Base-by-base conservation (phyloP, 345 rosid genomes). In the Raphanus raphanistrum region DNA sequence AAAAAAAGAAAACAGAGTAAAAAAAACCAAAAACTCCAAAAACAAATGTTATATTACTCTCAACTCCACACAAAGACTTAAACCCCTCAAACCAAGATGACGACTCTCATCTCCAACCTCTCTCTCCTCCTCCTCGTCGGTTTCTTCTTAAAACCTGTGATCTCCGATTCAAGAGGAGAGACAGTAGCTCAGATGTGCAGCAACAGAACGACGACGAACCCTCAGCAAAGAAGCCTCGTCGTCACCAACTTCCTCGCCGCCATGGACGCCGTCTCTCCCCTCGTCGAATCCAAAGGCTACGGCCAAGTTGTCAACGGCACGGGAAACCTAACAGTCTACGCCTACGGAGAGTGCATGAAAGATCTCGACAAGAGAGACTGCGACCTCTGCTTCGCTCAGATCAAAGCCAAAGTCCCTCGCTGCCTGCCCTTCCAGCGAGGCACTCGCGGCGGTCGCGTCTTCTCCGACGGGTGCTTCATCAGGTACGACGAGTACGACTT, bases 331-430 rank as follows among this genome's bases (percentile, higher is more conserved):
- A 82, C 87, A 0, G 97, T 94, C 2, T 94, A 90, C 69, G 81
- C 88, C 7, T 89, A 77, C 64, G 98, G 96, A 17, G 91, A 91
- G 90, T 94, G 98, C 75, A 87, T 90, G 83, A 83, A 85, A 35
- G 97, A 94, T 76, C 94, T 94, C 12, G 85, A 84, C 41, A 81
- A 28, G 73, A 79, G 67, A 28, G 98, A 91, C 61, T 94, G 97
- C 68, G 80, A 85, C 83, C 80, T 94, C 81, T 94, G 97, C 33
- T 81, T 90, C 70, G 97, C 98, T 60, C 92, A 85, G 82, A 74
- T 86, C 87, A 94, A 91, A 83, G 84, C 90, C 29, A 86, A 85
- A 85, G 82, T 94, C 80, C 74, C 89, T 31, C 75, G 83, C 17
- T 94, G 98, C 81, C 63, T 84, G 1, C 96, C 98, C 17, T 93